Evolutionary conservation across 1,284 basidiomycete genomes (phyloP), one percentile per base, ranked within the genome.

Genomic region (Ceratobasidium sp.): DNA sequence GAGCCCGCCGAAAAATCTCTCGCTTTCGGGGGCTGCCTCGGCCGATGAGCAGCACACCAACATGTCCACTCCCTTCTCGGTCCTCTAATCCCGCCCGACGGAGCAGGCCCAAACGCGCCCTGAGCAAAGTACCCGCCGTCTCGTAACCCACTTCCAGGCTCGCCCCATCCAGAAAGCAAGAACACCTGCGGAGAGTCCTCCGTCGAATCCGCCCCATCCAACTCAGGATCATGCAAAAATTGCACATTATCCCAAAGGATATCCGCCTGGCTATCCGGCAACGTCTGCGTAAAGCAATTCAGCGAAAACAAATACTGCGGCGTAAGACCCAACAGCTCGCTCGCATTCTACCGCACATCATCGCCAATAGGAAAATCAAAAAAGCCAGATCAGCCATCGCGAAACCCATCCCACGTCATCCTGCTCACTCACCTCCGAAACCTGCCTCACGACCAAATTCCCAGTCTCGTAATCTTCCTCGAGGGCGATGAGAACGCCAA

Each of bases 21-120:
- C 1, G 50, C 35, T 23, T 59, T 49, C 2, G 0, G 77, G 73
- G 75, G 79, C 77, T 54, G 78, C 77, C 59, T 77, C 52, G 88
- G 88, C 11, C 90, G 85, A 80, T 95, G 93, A 0, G 91, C 87
- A 0, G 92, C 93, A 76, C 92, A 94, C 92, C 93, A 95, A 76
- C 91, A 93, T 0, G 88, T 89, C 94, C 94, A 96, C n/a, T 83
- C 82, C 18, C 84, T 46, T 77, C 75, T 30, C 69, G 58, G 69
- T 11, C 80, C 77, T 9, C 7, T 35, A 6, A 16, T 16, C 13
- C n/a, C 54, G 26, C 35, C 30, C 2, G 35, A n/a, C 2, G 7
- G 38, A 8, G 57, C 57, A 21, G 57, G 57, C 13, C 57, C 57
- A 41, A 59, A 59, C 57, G 57, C 57, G 14, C 57, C 57, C 30